Percentiles rank a stretch among this genome's conserved stretches.
These are phyloP conservation scores for Tolypocladium paradoxum DNA, from an alignment of 2,329 filamentous ascomycete species.

Conservation along the genomic window DNA sequence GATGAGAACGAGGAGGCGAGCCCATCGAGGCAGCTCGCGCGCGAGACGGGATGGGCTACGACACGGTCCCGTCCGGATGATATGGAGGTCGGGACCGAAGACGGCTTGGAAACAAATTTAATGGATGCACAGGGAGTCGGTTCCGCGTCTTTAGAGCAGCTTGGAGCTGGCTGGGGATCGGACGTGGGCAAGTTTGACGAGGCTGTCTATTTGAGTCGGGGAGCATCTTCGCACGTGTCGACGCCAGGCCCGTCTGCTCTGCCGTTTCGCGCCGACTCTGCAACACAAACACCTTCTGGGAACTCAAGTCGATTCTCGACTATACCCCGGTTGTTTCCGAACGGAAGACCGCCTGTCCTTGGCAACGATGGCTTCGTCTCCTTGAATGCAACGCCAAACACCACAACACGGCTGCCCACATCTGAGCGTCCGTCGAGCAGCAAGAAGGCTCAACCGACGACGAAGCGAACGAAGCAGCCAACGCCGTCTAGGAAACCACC, in stretches of 20 bases:
- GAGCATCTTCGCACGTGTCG: not conserved
- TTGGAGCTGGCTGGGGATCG: not conserved
- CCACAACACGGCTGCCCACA: not conserved
- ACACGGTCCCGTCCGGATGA: not conserved
- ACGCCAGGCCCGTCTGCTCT: not conserved
- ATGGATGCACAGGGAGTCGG: not conserved
- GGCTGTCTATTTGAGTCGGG: not conserved
- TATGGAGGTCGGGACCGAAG: not conserved
- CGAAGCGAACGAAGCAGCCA: slow-evolving; percentile 1
- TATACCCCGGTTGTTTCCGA: not conserved
- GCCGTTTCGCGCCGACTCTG: not conserved
- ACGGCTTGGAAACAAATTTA: not conserved
- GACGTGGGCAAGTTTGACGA: not conserved
- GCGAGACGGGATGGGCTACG: slow-evolving; percentile 9
- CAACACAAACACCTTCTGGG: not conserved
- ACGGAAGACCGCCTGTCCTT: not conserved
- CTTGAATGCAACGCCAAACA: not conserved
- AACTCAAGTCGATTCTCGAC: not conserved
- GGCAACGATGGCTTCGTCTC: not conserved
- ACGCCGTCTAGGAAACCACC: not conserved
- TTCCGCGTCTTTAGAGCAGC: not conserved
- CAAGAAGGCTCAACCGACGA: not conserved
- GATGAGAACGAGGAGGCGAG: slow-evolving; percentile 15
- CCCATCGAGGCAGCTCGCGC: slow-evolving; percentile 16
- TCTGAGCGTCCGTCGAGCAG: not conserved